Percentiles rank a stretch among this genome's conserved stretches.
These are phyloP conservation scores for Posidonia oceanica DNA, from an alignment of 116 monocot species.

Conservation along the genomic window DNA sequence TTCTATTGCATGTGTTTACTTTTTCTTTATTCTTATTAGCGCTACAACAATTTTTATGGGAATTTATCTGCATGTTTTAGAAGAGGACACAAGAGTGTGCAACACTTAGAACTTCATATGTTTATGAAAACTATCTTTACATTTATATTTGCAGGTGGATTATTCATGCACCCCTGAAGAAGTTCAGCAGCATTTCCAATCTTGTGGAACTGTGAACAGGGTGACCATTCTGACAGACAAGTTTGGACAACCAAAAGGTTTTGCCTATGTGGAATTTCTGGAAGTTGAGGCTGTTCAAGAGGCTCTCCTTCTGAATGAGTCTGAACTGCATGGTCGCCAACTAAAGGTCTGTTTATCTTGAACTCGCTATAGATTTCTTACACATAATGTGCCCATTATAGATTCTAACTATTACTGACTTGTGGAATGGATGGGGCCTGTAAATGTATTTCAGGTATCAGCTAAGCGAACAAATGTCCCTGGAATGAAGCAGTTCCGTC, in stretches of 20 bases:
- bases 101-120: too few relatives aligned
- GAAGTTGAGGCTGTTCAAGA: constrained; percentile 74
- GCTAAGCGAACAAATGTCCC: constrained; percentile 51
- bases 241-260: constrained; percentile 76
- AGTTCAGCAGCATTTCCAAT: constrained; percentile 86
- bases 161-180: constrained; percentile 89
- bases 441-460: constrained; percentile 27
- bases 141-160: constrained; percentile 41
- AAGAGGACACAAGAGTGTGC: too few relatives aligned
- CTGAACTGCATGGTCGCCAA: constrained; percentile 74
- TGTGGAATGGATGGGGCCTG: not conserved
- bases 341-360: constrained; percentile 33
- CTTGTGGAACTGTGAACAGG: constrained; percentile 90
- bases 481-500: constrained; percentile 44
- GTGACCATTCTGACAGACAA: constrained; percentile 81
- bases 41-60: too few relatives aligned
- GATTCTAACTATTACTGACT: not conserved
- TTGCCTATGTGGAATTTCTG: constrained; percentile 81
- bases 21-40: too few relatives aligned
- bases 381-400: not conserved
- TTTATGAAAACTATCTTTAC: too few relatives aligned
- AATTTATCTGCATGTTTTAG: too few relatives aligned
- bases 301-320: constrained; percentile 63
- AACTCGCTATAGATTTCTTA: not conserved
- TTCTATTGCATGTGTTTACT: too few relatives aligned